Conservation (phyloP, 495 filamentous ascomycete genomes). For the Tetracladium setigerum region DNA sequence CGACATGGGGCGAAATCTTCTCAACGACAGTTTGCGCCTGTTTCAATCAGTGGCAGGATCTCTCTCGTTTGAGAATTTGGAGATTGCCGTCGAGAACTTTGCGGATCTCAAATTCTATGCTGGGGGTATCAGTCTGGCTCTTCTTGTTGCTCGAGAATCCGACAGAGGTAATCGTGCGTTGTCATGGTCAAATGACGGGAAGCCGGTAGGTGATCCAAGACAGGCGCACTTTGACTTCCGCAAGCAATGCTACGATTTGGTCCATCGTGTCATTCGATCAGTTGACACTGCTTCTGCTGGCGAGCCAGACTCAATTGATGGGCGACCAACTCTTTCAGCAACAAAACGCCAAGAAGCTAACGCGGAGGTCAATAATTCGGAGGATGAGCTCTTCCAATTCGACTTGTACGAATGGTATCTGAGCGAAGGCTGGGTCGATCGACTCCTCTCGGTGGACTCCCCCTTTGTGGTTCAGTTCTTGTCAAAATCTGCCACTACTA, state of each 20-base stretch:
- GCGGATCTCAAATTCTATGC: conserved; percentile 79
- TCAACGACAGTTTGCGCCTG: conserved; percentile 81
- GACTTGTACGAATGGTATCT: conserved; percentile 97
- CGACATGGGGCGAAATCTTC: conserved; percentile 67
- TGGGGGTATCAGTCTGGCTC: conserved; percentile 83
- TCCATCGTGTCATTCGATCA: conserved; percentile 66
- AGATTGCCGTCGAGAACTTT: conserved; percentile 70
- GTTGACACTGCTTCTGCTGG: conserved; percentile 61
- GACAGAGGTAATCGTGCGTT: conserved; percentile 80
- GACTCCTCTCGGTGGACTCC: conserved; percentile 75
- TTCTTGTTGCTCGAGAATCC: conserved; percentile 69
- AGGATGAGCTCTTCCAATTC: conserved; percentile 88
- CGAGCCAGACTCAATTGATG: conserved; percentile 67
- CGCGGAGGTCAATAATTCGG: conserved; percentile 71
- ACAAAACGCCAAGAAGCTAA: conserved; percentile 83
- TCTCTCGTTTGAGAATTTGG: conserved; percentile 72
- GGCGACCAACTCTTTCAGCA: conserved; percentile 62
- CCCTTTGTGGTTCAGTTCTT: conserved; percentile 83
- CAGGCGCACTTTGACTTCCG: conserved; percentile 57
- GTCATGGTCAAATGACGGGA: conserved; percentile 54
- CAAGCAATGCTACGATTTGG: conserved; percentile 72
- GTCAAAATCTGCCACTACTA: conserved; percentile 56
- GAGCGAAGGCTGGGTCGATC: conserved; percentile 68
- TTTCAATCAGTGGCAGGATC: conserved; percentile 81
- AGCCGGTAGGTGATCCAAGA: conserved; percentile 56